Evolutionary conservation across 148 eudicot genomes (phyloP), one percentile per base, ranked within the genome.

Genomic region (Silene latifolia): DNA sequence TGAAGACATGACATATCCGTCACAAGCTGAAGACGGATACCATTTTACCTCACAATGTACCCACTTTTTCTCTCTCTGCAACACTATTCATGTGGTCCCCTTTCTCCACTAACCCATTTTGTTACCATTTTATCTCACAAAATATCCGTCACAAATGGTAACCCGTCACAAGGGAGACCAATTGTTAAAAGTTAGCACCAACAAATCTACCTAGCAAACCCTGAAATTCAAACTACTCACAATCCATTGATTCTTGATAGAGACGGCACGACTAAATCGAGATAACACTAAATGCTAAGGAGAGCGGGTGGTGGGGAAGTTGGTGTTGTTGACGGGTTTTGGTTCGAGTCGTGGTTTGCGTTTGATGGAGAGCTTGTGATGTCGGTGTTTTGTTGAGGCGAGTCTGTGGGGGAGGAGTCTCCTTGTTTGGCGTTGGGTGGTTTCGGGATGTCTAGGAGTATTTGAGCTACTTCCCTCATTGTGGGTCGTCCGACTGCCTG

Each of bases 391-490:
- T 77, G 82, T n/a, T 83, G 83, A 17, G 91, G 86, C 5, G 91
- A 84, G 4, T 85, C 90, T 1, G 79, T 74, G 53, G 67, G 83
- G 4, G 79, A 73, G 4, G 75, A 72, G 27, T 83, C 91, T 1
- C 80, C 91, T 27, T 76, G 84, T 69, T 88, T 86, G 53, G 87
- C 35, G 35, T 83, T 86, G 4, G 89, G 82, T 42, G 92, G 85
- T 81, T 83, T 88, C 7, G 98, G 98, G 9, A 93, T 77, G 74
- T 93, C 98, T 47, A 92, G 60, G 1, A 93, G 83, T 8, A 93
- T 93, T 75, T 93, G 98, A 61, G 91, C 93, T 8, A 93, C 98
- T 78, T 93, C 98, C 12, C 98, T 75, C 98, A 91, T 91, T 13
- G 91, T 93, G 7, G 98, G 98, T 57, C 98, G 89, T 44, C 87